Percentiles rank a stretch among this genome's conserved stretches.
phyloP scores from a whole-genome alignment of 768 basidiomycete species.

The Punctularia strigosozonata region DNA sequence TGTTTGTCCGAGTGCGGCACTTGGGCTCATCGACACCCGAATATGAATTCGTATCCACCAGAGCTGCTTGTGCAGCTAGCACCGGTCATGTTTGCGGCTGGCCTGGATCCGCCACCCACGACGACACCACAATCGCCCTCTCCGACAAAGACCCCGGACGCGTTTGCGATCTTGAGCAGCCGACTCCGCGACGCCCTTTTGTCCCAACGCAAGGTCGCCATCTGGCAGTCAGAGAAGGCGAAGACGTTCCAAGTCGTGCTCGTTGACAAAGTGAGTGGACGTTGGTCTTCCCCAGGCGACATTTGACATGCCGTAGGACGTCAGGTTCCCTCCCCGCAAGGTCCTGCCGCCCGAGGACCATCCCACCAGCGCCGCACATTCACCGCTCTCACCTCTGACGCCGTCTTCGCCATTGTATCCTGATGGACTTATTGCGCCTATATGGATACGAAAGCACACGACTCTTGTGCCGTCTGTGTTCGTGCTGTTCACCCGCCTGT shows the following conservation, averaged over 20 bases:
- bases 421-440: constrained; percentile 92
- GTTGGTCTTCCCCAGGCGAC: not conserved
- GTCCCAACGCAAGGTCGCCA: constrained; percentile 45
- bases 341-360: constrained; percentile 45
- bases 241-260: constrained; percentile 75
- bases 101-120: constrained; percentile 37
- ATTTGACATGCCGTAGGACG: constrained; percentile 26
- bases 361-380: constrained; percentile 52
- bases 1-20: no score
- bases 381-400: constrained; percentile 87
- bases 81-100: constrained; percentile 93
- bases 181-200: constrained; percentile 63
- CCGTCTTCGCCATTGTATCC: constrained; percentile 85
- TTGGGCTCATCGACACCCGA: not conserved
- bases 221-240: constrained; percentile 64
- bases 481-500: constrained; percentile 80
- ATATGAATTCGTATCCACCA: constrained; percentile 93
- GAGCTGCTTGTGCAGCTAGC: constrained; percentile 83
- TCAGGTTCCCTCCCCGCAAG: constrained; percentile 85
- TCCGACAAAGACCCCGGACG: constrained; percentile 17
- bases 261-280: constrained; percentile 59
- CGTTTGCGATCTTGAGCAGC: constrained; percentile 44
- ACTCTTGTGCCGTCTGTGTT: constrained; percentile 88
- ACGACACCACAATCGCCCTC: constrained; percentile 3
- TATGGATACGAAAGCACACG: constrained; percentile 96